Evolutionary conservation across 2,329 filamentous ascomycete genomes (phyloP), one percentile per base, ranked within the genome.

Genomic region (Neonectria sp.): DNA sequence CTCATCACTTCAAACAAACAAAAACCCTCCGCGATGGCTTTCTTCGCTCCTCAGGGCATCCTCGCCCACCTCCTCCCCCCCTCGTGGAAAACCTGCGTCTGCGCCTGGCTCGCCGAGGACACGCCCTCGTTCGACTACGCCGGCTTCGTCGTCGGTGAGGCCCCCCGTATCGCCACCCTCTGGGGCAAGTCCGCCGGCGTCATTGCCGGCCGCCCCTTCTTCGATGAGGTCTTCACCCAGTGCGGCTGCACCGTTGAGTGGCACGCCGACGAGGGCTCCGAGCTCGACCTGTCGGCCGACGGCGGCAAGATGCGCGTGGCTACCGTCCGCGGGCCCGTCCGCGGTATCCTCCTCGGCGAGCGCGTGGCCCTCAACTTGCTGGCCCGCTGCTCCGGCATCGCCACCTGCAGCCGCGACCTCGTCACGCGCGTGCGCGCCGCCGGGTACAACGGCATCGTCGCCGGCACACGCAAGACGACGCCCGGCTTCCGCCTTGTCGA

Each of bases 111-210:
- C 15, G 93, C 95, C 77, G 96, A 99, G 83, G 96, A 99, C 84
- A 97, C 95, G 3, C 96, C 96, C 5, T 96, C 94, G 60, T 95
- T 97, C 82, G 96, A 99, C 86, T 98, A 97, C 80, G 96, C 94
- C 76, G 96, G 96, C 68, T 99, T 97, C 81, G 96, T 99, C 7
- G 96, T 99, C 27, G 96, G 96, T 70, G 89, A 93, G 45, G 83
- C 82, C 31, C 81, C 84, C 9, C 88, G 89, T 65, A 89, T 86
- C 15, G 91, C 91, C 24, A 92, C 89, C 5, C 86, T 93, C 45
- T 92, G 88, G 82, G 90, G 87, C 68, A 93, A 93, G 79, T 90
- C 89, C n/a, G 79, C 85, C 3, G 96, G 96, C 69, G 87, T 98
- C 55, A 86, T 99, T 53, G 96, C 96, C 46, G 96, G 96, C 63